Evolutionary conservation across 2,329 filamentous ascomycete species (phyloP).

Genomic region (Chalaropsis thielavioides): DNA sequence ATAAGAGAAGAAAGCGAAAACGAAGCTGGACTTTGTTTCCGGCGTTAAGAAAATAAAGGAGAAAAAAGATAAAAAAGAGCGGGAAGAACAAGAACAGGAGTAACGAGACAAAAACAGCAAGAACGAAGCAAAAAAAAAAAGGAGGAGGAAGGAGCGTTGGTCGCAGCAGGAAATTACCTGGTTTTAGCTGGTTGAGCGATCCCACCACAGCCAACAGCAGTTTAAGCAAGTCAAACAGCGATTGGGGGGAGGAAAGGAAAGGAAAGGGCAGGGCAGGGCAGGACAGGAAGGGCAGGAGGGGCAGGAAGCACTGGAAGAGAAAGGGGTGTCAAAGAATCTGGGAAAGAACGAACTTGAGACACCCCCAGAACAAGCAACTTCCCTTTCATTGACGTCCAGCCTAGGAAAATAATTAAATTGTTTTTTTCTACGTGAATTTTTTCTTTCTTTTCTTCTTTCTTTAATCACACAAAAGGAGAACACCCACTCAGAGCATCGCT

Average conservation of each 20-base stretch:
- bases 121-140: constrained; percentile 6
- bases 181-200: constrained; percentile 5
- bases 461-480: background rate
- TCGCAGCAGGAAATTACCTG: constrained; percentile 4
- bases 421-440: background rate
- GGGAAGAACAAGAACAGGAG: constrained; percentile 2
- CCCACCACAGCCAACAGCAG: background rate
- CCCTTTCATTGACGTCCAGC: background rate
- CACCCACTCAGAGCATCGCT: background rate
- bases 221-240: background rate
- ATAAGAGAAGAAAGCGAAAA: background rate
- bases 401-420: background rate
- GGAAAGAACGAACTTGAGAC: constrained; percentile 2
- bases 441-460: background rate
- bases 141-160: constrained; percentile 3
- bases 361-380: background rate
- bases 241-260: background rate
- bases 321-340: background rate
- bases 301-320: background rate
- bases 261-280: background rate
- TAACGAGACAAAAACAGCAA: background rate
- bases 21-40: background rate
- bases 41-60: background rate
- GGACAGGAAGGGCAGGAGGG: background rate
- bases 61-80: background rate